These are phyloP conservation scores for Schwanniomyces etchellsii DNA, from an alignment of 1,139 yeast genomes.

Conservation along the genomic window DNA sequence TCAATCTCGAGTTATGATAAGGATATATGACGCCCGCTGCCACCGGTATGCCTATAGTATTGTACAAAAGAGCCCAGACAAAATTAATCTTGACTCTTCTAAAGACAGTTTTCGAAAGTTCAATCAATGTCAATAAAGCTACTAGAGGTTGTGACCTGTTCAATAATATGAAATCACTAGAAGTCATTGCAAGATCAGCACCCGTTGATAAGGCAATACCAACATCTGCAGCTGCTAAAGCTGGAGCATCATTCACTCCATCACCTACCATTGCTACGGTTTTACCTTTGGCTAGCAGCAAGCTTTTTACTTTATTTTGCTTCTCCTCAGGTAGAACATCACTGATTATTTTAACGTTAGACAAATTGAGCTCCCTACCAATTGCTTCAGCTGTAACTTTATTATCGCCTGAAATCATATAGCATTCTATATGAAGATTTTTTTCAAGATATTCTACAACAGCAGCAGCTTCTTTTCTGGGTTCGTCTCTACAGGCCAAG, in stretches of 20 bases:
- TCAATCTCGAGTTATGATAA: slow-evolving; percentile 42
- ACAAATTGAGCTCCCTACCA: slow-evolving; percentile 59
- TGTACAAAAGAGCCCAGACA: slow-evolving; percentile 47
- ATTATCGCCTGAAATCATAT: slow-evolving; percentile 76
- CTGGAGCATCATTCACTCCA: slow-evolving; percentile 63
- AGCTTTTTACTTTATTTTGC: slow-evolving; percentile 50
- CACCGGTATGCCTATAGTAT: slow-evolving; percentile 51
- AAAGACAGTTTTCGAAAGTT: slow-evolving; percentile 41
- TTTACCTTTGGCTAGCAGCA: slow-evolving; percentile 34
- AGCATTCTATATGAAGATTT: slow-evolving; percentile 46
- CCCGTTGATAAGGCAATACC: slow-evolving; percentile 58
- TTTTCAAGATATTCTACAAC: slow-evolving; percentile 44
- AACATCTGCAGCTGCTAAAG: slow-evolving; percentile 53
- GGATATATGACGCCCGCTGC: slow-evolving; percentile 65
- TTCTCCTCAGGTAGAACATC: slow-evolving; percentile 73
- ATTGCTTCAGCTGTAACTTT: slow-evolving; percentile 61
- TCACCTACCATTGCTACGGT: slow-evolving; percentile 61
- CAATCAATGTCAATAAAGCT: slow-evolving; percentile 44
- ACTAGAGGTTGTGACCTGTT: slow-evolving; percentile 41
- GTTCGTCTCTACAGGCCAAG: slow-evolving; percentile 59
- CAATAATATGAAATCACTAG: slow-evolving; percentile 52
- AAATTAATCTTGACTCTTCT: slow-evolving; percentile 53
- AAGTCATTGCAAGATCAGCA: slow-evolving; percentile 53
- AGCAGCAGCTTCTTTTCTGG: slow-evolving; percentile 54
- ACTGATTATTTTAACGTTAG: slow-evolving; percentile 50